A percentile compares a stretch with the other conserved stretches of the same genome.
phyloP scores from a whole-genome alignment of 768 basidiomycete species.

The Sutorius australiensis region DNA sequence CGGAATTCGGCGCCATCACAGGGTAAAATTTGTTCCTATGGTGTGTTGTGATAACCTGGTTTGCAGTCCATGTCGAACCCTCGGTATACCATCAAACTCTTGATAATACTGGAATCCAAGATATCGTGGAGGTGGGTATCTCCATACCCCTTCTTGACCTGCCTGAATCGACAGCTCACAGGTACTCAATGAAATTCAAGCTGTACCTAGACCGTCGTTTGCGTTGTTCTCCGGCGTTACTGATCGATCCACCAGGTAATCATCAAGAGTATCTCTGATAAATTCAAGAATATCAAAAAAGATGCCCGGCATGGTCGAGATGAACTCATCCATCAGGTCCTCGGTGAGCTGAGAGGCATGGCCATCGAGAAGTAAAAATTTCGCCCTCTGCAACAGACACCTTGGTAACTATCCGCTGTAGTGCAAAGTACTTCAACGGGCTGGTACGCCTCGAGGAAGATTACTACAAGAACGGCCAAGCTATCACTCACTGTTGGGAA shows the following conservation, averaged over 20 bases:
- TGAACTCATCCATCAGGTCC: conserved; percentile 45
- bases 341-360: conserved; percentile 44
- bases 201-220: conserved; percentile 28
- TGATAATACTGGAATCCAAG: conserved; percentile 21
- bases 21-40: conserved; percentile 2
- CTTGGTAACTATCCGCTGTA: conserved; percentile 22
- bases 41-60: background rate
- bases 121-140: conserved; percentile 43
- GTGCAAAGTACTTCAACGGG: conserved; percentile 48
- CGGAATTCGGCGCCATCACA: conserved; percentile 5
- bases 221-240: background rate
- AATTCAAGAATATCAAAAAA: conserved; percentile 45
- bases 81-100: background rate
- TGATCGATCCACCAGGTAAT: conserved; percentile 41
- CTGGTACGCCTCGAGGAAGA: conserved; percentile 54
- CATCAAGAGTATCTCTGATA: conserved; percentile 41
- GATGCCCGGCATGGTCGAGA: conserved; percentile 43
- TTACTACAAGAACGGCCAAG: conserved; percentile 43
- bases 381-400: background rate
- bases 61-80: background rate
- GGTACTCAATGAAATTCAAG: conserved; percentile 50
- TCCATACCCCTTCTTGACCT: background rate
- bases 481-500: conserved; percentile 39
- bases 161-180: conserved; percentile 17
- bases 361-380: conserved; percentile 25